phyloP scores from a whole-genome alignment of 129 eudicot species.

The Flaveria trinervia region DNA sequence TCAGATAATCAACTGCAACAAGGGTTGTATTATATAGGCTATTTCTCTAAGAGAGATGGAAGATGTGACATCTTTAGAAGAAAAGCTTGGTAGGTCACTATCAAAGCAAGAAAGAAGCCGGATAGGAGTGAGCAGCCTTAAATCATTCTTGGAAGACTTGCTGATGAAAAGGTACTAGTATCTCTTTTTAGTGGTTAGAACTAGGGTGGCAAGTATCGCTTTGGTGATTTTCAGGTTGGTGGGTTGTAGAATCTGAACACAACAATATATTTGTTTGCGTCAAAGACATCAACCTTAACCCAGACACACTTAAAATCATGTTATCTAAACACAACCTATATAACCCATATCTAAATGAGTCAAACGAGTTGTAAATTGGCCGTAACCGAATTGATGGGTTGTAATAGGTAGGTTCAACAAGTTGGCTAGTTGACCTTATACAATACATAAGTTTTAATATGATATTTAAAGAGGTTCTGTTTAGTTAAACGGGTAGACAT shows the following conservation, averaged over 20 bases:
- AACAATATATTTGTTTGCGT: neutral
- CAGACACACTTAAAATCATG: neutral
- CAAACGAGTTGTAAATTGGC: neutral
- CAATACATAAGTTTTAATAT: neutral
- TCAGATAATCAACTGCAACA: neutral
- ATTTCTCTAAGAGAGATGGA: conserved; percentile 84
- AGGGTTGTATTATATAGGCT: conserved; percentile 53
- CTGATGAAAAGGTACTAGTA: conserved; percentile 66
- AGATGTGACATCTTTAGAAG: conserved; percentile 85
- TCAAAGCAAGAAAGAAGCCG: conserved; percentile 90
- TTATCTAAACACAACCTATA: neutral
- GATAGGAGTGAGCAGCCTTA: conserved; percentile 93
- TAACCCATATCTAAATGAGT: conserved; percentile 3
- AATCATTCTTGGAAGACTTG: conserved; percentile 80
- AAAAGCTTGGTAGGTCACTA: conserved; percentile 78
- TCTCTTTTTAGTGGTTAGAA: conserved; percentile 3
- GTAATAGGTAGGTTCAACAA: neutral
- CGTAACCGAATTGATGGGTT: neutral
- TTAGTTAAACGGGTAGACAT: neutral
- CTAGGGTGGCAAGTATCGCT: neutral
- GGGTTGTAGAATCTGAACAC: neutral
- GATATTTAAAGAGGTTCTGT: neutral
- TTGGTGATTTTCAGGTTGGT: neutral
- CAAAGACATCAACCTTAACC: neutral
- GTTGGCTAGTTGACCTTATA: neutral